Percentiles rank a stretch among this genome's conserved stretches.
These are phyloP conservation scores for Diaporthe aspalathi DNA, from an alignment of 2,329 filamentous ascomycete genomes.

Conservation along the genomic window DNA sequence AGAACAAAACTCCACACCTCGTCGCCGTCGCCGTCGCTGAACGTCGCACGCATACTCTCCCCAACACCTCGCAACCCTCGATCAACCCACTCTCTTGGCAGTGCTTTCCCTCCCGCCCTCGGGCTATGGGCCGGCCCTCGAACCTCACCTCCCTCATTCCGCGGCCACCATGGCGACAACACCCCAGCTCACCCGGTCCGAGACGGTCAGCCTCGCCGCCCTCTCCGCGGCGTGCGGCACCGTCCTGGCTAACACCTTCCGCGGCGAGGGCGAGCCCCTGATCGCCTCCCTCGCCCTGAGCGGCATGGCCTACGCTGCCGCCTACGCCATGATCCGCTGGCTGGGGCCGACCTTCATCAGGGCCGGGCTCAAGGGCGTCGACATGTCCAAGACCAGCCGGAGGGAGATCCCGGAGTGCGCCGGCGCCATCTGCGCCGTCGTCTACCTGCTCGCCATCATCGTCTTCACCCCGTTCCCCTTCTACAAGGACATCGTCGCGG, in stretches of 20 bases:
- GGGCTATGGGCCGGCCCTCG: constrained; percentile 20
- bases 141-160: constrained; percentile 3
- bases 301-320: constrained; percentile 82
- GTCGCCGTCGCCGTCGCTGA: neutral
- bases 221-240: constrained; percentile 77
- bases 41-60: too few species aligned
- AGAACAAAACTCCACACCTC: neutral
- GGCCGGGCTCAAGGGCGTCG: constrained; percentile 88
- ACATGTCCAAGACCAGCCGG: constrained; percentile 78
- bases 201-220: constrained; percentile 67
- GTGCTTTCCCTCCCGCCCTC: neutral
- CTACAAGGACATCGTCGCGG: constrained; percentile 96
- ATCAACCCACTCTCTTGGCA: neutral
- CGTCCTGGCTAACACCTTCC: constrained; percentile 83
- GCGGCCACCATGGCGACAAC: constrained; percentile 36
- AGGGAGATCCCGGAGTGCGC: constrained; percentile 93
- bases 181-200: constrained; percentile 59
- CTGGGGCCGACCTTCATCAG: constrained; percentile 89
- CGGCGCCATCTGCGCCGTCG: constrained; percentile 91
- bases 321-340: constrained; percentile 92
- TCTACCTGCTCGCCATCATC: constrained; percentile 90
- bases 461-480: constrained; percentile 97
- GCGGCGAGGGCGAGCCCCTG: constrained; percentile 87
- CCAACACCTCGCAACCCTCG: too few species aligned
- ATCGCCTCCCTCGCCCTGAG: constrained; percentile 90